These are phyloP conservation scores for Trypanosoma melophagium DNA, from an alignment of 208 protist species.

Conservation along the genomic window DNA sequence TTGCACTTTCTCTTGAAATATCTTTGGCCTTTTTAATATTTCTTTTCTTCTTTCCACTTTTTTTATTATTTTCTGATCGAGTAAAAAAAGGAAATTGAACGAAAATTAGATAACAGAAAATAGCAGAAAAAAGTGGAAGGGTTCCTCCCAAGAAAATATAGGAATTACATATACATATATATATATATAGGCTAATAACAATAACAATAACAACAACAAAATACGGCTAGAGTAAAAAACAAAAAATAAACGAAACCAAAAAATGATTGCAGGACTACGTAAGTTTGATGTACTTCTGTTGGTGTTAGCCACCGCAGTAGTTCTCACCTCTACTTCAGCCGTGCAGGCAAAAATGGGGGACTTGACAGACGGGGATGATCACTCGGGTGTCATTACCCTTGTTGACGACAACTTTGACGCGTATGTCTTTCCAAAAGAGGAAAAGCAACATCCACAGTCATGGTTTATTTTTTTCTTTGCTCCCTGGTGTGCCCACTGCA, in stretches of 20 bases:
- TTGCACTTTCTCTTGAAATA: no score
- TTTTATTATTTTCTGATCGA: no score
- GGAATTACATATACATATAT: slow-evolving; percentile 26
- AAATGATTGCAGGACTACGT: neutral
- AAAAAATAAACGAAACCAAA: neutral
- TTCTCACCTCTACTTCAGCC: neutral
- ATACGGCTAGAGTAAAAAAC: neutral
- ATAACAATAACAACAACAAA: slow-evolving; percentile 2
- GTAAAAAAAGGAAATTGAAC: no score
- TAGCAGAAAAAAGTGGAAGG: no score
- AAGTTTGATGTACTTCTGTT: neutral
- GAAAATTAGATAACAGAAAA: no score
- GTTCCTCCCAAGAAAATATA: no score
- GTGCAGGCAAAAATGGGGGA: slow-evolving; percentile 8
- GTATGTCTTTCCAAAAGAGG: slow-evolving; percentile 49
- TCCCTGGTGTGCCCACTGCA: slow-evolving; percentile 85
- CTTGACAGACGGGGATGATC: slow-evolving; percentile 8
- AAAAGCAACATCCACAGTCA: slow-evolving; percentile 7
- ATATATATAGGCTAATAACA: slow-evolving; percentile 1
- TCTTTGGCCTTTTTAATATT: no score
- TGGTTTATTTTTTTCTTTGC: slow-evolving; percentile 85
- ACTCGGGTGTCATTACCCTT: slow-evolving; percentile 34
- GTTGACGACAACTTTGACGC: slow-evolving; percentile 61
- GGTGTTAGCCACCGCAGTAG: neutral
- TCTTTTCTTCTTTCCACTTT: no score